A percentile compares a stretch with the other conserved stretches of the same genome.
phyloP scores from a whole-genome alignment of 2,329 filamentous ascomycete genomes.

The Teratosphaeriaceae sp. region DNA sequence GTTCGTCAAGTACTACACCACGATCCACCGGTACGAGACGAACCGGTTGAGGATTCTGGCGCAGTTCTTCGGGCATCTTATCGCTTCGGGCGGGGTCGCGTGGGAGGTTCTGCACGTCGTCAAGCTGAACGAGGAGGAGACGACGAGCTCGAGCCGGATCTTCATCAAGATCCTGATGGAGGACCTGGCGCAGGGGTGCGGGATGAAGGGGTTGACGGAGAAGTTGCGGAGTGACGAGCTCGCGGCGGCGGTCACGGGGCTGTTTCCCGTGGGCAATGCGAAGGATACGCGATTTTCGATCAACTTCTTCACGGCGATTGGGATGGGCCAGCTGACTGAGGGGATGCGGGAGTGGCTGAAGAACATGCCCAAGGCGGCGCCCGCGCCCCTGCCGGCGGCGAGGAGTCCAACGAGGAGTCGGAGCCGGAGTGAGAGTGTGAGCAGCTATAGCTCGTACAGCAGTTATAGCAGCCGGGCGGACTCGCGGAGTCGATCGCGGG shows the following conservation, averaged over 20 bases:
- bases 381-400: slow-evolving; percentile 55
- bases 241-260: slow-evolving; percentile 68
- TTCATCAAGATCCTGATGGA: slow-evolving; percentile 98
- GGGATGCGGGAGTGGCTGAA: slow-evolving; percentile 88
- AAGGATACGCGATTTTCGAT: slow-evolving; percentile 93
- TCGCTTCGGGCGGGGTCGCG: slow-evolving; percentile 79
- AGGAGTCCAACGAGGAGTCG: slow-evolving; percentile 50
- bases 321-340: slow-evolving; percentile 90
- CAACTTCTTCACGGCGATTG: slow-evolving; percentile 98
- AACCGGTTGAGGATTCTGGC: slow-evolving; percentile 93
- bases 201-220: slow-evolving; percentile 70
- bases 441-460: slow-evolving; percentile 76
- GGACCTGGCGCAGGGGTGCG: slow-evolving; percentile 79
- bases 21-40: slow-evolving; percentile 94
- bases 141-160: slow-evolving; percentile 91
- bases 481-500: slow-evolving; percentile 22
- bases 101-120: slow-evolving; percentile 86
- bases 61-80: slow-evolving; percentile 85
- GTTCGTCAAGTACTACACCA: slow-evolving; percentile 92
- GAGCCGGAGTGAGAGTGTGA: slow-evolving; percentile 55
- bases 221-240: slow-evolving; percentile 73
- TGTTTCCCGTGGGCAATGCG: slow-evolving; percentile 86
- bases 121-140: slow-evolving; percentile 93
- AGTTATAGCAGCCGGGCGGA: slow-evolving; percentile 49
- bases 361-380: slow-evolving; percentile 78